phyloP scores from a whole-genome alignment of 139 green algal species.

The Microglena sp. region DNA sequence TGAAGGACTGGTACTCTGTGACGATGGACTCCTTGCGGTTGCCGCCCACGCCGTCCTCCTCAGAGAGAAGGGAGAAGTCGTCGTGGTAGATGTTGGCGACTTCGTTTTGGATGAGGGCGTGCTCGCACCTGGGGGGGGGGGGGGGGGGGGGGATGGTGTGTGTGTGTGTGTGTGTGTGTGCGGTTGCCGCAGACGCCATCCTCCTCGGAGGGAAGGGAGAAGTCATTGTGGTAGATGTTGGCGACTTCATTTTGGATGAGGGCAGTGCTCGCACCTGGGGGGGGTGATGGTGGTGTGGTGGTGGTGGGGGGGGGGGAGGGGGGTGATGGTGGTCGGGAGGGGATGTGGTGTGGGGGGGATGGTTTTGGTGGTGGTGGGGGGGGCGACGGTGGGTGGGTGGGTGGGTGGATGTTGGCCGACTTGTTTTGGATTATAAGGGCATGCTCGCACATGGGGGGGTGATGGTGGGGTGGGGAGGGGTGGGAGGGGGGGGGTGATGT shows the following conservation, averaged over 20 bases:
- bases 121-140: constrained; percentile 30
- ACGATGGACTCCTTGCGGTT: constrained; percentile 30
- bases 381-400: neutral
- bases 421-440: no score
- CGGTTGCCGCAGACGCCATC: constrained; percentile 3
- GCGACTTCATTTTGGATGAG: constrained; percentile 68
- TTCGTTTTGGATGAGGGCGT: constrained; percentile 66
- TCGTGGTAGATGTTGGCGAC: constrained; percentile 63
- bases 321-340: neutral
- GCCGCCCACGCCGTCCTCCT: constrained; percentile 47
- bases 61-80: constrained; percentile 57
- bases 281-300: neutral
- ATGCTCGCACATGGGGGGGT: no score
- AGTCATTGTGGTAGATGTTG: constrained; percentile 67
- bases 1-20: constrained; percentile 24
- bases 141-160: neutral
- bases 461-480: neutral
- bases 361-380: no score
- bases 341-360: neutral
- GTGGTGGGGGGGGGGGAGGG: no score
- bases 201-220: constrained; percentile 63
- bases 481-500: neutral
- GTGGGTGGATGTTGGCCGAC: no score
- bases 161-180: neutral
- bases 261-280: no score